Evolutionary conservation across 1,284 basidiomycete species (phyloP), one percentile per base, ranked within the genome.

Genomic region (Sutorius eximius): DNA sequence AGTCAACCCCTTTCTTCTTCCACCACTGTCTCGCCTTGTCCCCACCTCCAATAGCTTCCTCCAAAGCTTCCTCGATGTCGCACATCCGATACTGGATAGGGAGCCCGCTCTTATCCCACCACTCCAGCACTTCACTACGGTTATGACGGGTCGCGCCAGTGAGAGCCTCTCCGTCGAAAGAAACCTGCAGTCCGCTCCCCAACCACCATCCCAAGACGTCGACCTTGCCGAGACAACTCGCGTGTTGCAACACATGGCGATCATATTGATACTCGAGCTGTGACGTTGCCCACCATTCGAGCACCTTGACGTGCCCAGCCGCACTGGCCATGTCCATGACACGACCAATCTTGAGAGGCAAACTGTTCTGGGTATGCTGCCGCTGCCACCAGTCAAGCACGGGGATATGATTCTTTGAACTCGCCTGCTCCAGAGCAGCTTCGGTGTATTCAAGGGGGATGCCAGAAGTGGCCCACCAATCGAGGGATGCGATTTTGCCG

Each of bases 171-270:
- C 83, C 84, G 67, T 93, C 89, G 67, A 88, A 93, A 40, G 85
- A 79, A 55, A 92, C 74, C 63, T 87, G 86, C 44, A 91, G 69
- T 16, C 87, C 87, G 60, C 86, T 88, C 22, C 81, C 80, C 41
- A 87, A 68, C 91, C 91, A 93, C 91, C 91, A 93, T 61, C 89
- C 76, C 57, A 93, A 71, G 16, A 91, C 86, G 37, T 88, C 85
- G 9, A 91, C 81, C 71, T 85, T 87, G n/a, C 90, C 89, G 55
- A 85, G 80, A 70, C 85, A 87, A 58, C 86, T 88, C 2, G 90
- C 86, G 60, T 88, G 83, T 55, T 87, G 82, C 61, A 93, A 73
- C 20, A 87, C 87, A 59, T 86, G 80, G 42, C 82, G 80, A 64
- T 91, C 89, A 68, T 91, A 89, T 61, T 88, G 88, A 60, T 82